Conservation (phyloP, 1,284 basidiomycete genomes). For the Ceratobasidium sp. region DNA sequence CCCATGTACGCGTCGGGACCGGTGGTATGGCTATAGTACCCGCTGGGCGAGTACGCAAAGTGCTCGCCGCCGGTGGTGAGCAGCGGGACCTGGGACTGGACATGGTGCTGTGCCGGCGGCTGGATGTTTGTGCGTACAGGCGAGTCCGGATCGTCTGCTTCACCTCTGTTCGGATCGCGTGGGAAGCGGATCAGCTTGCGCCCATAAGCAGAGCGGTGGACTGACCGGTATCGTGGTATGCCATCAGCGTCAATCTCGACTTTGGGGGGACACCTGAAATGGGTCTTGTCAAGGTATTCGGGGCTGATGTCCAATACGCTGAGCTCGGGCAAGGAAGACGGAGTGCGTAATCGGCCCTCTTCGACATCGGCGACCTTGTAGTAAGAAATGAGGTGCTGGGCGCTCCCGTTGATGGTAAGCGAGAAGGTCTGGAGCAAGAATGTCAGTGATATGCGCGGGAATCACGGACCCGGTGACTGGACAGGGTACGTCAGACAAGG, state of each 20-base stretch:
- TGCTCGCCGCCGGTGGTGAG: slow-evolving; percentile 8
- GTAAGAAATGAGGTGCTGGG: slow-evolving; percentile 96
- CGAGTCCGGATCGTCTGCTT: slow-evolving; percentile 45
- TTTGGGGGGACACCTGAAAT: slow-evolving; percentile 91
- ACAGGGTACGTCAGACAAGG: not conserved
- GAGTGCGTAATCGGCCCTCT: slow-evolving; percentile 86
- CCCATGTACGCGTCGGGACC: slow-evolving; percentile 21
- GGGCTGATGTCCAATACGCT: slow-evolving; percentile 87
- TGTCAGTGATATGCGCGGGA: slow-evolving; percentile 50
- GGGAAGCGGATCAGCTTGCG: not conserved
- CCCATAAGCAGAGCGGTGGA: not conserved
- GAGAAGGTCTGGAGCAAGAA: slow-evolving; percentile 82
- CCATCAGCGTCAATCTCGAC: slow-evolving; percentile 88
- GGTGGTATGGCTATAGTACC: slow-evolving; percentile 30
- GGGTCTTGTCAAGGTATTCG: slow-evolving; percentile 90
- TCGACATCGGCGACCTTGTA: slow-evolving; percentile 95
- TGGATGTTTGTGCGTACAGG: slow-evolving; percentile 27
- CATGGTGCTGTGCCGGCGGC: slow-evolving; percentile 26
- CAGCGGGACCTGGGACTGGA: slow-evolving; percentile 24
- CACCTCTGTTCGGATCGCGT: slow-evolving; percentile 24
- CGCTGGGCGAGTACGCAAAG: slow-evolving; percentile 1
- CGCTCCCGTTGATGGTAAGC: slow-evolving; percentile 83
- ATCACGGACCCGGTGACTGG: slow-evolving; percentile 1
- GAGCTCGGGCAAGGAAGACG: slow-evolving; percentile 90
- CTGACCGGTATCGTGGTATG: slow-evolving; percentile 76